phyloP scores from a whole-genome alignment of 192 early-diverging fungal genomes.

The Coemansia sp. region DNA sequence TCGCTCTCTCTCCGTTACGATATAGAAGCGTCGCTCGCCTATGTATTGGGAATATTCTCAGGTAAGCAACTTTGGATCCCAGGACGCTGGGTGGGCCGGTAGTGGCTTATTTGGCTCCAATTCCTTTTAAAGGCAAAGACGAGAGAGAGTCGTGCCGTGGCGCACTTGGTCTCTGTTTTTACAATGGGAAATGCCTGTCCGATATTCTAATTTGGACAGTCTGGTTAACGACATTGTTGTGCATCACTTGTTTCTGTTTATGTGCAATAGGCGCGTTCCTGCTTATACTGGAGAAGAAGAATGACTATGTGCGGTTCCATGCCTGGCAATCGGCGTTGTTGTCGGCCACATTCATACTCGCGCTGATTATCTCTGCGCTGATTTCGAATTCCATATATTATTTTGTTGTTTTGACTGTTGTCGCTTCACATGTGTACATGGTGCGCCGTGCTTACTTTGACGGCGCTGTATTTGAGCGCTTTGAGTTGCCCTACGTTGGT shows the following conservation, averaged over 20 bases:
- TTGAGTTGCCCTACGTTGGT: constrained; percentile 71
- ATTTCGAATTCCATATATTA: constrained; percentile 47
- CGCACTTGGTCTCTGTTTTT: neutral
- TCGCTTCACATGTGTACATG: constrained; percentile 35
- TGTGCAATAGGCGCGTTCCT: constrained; percentile 64
- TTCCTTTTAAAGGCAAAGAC: neutral
- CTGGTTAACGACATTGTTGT: neutral
- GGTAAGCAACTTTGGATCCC: constrained; percentile 29
- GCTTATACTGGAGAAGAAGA: constrained; percentile 75
- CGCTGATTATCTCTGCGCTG: constrained; percentile 44
- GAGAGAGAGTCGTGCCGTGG: constrained; percentile 1
- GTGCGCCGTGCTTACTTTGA: constrained; percentile 71
- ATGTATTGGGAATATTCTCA: constrained; percentile 63
- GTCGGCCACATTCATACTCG: constrained; percentile 31
- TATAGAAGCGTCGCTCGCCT: constrained; percentile 74
- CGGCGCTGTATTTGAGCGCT: constrained; percentile 72
- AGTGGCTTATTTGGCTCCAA: neutral
- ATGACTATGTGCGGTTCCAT: constrained; percentile 64
- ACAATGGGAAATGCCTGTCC: constrained; percentile 8
- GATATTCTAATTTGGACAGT: constrained; percentile 7
- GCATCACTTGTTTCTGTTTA: neutral
- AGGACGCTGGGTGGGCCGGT: neutral
- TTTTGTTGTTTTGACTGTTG: constrained; percentile 29
- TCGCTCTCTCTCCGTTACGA: constrained; percentile 69
- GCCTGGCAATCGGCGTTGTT: constrained; percentile 60